Base-by-base conservation (phyloP, 306 rosid species). In the Hippophae gyantsensis region DNA sequence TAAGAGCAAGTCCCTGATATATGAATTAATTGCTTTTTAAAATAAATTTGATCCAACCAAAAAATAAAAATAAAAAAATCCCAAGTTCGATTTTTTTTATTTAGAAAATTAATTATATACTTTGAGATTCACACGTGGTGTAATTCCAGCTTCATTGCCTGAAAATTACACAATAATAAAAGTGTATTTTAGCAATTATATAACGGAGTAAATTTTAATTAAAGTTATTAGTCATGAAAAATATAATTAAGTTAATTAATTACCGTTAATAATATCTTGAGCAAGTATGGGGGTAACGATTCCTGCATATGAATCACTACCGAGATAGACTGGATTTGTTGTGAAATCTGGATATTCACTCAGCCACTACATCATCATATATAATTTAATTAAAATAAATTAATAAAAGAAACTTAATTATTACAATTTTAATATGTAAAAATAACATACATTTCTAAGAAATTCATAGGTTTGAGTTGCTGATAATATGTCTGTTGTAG, bases 301-400 rank as follows among this genome's bases (percentile, higher is more conserved):
- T 55, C 74, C 74, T 47, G 68, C 68, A 47, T 69, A 69, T 27
- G 74, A 69, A 62, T 69, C 74, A 7, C 63, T 62, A 7, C 68
- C 67, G 7, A 69, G 54, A 63, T 13, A 69, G 46, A 69, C 63
- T 0, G 63, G 74, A 27, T 69, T 69, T 12, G 49, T 25, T 7
- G 9, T 1, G 18, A 69, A 69, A 56, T 62, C 57, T 5, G 68
- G 68, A 52, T 69, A 68, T 56, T 38, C 55, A 3, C 54, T 52
- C 54, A 66, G 41, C 70, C 70, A 66, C 70, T 66, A 42, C 62
- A 57, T 48, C 63, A 23, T 25, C n/a, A 61, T 27, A 27, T 32
- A 32, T 32, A 32, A 2, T 2, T 32, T 18, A 18, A 32, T 32
- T 32, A 32, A 32, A 2, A 32, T 32, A 32, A 32, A 2, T 32